Base-by-base conservation (phyloP, 345 rosid species). In the Adansonia digitata region DNA sequence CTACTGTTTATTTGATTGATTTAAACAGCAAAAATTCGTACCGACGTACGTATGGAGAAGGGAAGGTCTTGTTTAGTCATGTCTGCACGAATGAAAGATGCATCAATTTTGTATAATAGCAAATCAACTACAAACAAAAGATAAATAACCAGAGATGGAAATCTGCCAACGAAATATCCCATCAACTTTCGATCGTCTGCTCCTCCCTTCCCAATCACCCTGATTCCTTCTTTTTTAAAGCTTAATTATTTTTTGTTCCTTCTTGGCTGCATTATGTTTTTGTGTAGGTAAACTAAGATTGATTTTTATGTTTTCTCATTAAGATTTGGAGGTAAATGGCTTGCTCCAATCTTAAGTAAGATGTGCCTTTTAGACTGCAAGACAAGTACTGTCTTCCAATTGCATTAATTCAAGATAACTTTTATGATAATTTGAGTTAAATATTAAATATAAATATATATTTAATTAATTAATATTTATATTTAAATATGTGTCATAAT, bases 161-260 rank as follows among this genome's bases (percentile, higher is more conserved):
- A 64, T 35, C n/a, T 51, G 15, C 22, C 63, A 52, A 60, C 68
- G 80, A 67, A 78, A 72, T 39, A 72, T 81, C 82, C 63, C 79
- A 67, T 78, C 75, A 61, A 72, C 26, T 39, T 5, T 20, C 15
- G n/a, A 22, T 40, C 49, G 13, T 64, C 43, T 5, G 26, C 68
- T 62, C 14, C 45, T 37, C n/a, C 69, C 37, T 31, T 4, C 31
- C 34, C 8, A 26, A 61, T 61, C 39, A 31, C 5, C 20, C 2
- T 37, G 40, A 8, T 34, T 34, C 11, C 31, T 14, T 46, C 0
- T 13, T 46, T 46, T 14, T 48, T n/a, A n/a, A n/a, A n/a, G n/a
- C n/a, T 51, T 18, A 51, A 51, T n/a, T n/a, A 51, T 31, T 31
- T 31, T 31, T 31, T 31, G n/a, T 31, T 31, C 3, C 34, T 31